Base-by-base conservation (phyloP, 2,329 filamentous ascomycete genomes). In the Fusarium humuli region DNA sequence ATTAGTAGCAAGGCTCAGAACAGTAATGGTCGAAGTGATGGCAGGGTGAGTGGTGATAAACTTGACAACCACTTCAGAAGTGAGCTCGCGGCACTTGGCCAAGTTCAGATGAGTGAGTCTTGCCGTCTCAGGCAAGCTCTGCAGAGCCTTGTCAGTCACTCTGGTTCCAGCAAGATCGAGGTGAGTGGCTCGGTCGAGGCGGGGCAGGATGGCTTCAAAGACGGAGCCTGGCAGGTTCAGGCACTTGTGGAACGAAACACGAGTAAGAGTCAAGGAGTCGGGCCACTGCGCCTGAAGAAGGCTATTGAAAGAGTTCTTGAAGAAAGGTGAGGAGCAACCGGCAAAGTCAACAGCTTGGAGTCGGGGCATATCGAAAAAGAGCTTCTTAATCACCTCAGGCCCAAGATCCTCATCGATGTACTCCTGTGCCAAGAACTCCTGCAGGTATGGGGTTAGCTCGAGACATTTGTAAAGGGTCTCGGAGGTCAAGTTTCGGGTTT, bases 341-440 rank as follows among this genome's bases (percentile, higher is more conserved):
- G 91, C 93, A 76, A 95, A 92, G 77, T 96, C 93, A 23, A 95
- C 75, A 2, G 91, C 92, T 64, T 86, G 84, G 56, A 96, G 81
- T 50, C 83, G 81, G 3, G 89, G 87, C 64, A 94, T 83, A 12
- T 86, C 88, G 67, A 88, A 88, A 74, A 95, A 89, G 44, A 96
- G 82, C 79, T 92, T 94, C 67, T 85, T 83, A 45, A 95, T 80
- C 20, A 95, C 90, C 18, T 86, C 83, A n/a, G 83, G 83, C 73
- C 89, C 87, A 48, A 95, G 83, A 72, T 96, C 93, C 52, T 91
- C 89, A 76, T 94, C 92, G 55, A 96, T 84, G 73, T 95, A 92
- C 80, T 96, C 93, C 81, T 94, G 92, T 20, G 90, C 88, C 52
- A 95, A 83, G 76, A 94, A 93, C 80, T 95, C 93, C 75, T 90